Conservation (phyloP, 371 early-diverging fungal genomes). For the Mortierella sp. region DNA sequence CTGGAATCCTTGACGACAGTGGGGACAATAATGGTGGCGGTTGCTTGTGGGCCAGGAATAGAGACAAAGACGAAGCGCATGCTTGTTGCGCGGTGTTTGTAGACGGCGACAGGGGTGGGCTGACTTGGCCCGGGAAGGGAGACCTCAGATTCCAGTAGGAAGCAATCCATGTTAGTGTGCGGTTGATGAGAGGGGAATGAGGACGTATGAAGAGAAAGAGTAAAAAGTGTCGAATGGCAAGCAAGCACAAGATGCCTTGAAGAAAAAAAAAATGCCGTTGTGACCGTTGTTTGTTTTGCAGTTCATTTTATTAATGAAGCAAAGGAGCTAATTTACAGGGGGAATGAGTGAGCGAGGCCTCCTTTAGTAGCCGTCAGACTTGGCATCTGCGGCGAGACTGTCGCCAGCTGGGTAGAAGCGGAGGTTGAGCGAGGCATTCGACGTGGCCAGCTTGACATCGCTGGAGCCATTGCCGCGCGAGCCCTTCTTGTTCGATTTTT, state of each 20-base stretch:
- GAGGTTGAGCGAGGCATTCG: slow-evolving; percentile 25
- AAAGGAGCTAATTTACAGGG: background rate
- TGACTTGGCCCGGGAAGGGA: slow-evolving; percentile 53
- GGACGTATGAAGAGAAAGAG: background rate
- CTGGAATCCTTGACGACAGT: slow-evolving; percentile 70
- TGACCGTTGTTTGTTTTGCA: background rate
- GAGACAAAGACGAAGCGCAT: slow-evolving; percentile 67
- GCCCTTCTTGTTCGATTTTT: slow-evolving; percentile 36
- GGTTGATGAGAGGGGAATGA: slow-evolving; percentile 4
- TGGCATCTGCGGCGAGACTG: slow-evolving; percentile 25
- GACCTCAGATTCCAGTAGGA: slow-evolving; percentile 49
- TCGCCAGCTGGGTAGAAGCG: slow-evolving; percentile 47
- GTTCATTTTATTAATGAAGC: background rate
- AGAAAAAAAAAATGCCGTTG: slow-evolving; percentile 2
- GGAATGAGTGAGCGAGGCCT: background rate
- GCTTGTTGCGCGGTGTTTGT: slow-evolving; percentile 37
- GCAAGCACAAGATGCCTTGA: background rate
- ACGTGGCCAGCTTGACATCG: slow-evolving; percentile 20
- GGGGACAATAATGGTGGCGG: slow-evolving; percentile 75
- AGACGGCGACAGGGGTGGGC: slow-evolving; percentile 49
- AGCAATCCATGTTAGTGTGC: slow-evolving; percentile 35
- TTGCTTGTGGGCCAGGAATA: slow-evolving; percentile 68
- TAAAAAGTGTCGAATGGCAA: too few species aligned
- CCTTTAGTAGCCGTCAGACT: background rate
- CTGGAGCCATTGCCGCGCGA: slow-evolving; percentile 28